phyloP scores from a whole-genome alignment of 805 yeast genomes.

The Hanseniaspora singularis region DNA sequence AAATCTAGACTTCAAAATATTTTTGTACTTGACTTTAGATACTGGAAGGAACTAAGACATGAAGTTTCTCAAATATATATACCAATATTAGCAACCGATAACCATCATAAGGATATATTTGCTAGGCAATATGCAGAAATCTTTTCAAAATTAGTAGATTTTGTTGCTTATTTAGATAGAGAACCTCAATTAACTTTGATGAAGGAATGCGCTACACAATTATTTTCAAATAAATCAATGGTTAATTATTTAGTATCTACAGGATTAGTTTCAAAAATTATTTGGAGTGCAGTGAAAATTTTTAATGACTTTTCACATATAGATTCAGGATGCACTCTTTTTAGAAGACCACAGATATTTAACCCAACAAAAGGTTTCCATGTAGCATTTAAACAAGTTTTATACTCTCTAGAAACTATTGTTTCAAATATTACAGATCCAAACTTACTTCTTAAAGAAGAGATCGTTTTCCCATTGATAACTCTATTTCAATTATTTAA shows the following conservation, averaged over 20 bases:
- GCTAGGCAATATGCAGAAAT: constrained; percentile 44
- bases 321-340: constrained; percentile 29
- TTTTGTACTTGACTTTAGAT: constrained; percentile 47
- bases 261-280: constrained; percentile 21
- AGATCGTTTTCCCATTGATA: constrained; percentile 33
- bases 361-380: constrained; percentile 29
- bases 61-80: constrained; percentile 38
- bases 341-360: constrained; percentile 28
- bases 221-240: constrained; percentile 50
- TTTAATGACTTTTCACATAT: constrained; percentile 34
- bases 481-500: constrained; percentile 45
- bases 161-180: constrained; percentile 53
- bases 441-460: constrained; percentile 27
- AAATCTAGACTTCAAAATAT: constrained; percentile 47
- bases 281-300: constrained; percentile 37
- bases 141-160: constrained; percentile 39
- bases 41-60: constrained; percentile 41
- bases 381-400: constrained; percentile 28
- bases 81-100: constrained; percentile 45
- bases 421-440: constrained; percentile 28
- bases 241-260: constrained; percentile 22
- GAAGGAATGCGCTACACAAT: constrained; percentile 64
- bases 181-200: constrained; percentile 78
- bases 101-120: constrained; percentile 36
- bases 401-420: constrained; percentile 29